Evolutionary conservation across 169 alveolate species (phyloP), one percentile per base, ranked within the genome.

Genomic region (Plasmodium knowlesi): DNA sequence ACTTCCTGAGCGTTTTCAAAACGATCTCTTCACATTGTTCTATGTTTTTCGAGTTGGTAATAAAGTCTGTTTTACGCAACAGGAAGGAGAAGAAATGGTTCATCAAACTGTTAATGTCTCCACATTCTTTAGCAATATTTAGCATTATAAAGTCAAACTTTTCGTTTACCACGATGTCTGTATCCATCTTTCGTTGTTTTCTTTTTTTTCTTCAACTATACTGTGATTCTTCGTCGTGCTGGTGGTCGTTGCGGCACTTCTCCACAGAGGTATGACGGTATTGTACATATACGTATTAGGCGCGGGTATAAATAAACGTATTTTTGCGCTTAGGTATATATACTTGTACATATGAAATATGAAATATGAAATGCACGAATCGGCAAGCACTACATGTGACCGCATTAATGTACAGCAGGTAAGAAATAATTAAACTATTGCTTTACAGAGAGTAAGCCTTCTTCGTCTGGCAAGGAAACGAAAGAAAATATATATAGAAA

Each of bases 51-150:
- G 89, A 95, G 85, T 96, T 97, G 16, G 98, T 82, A 96, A 95
- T 98, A 96, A 98, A 98, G 95, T 98, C 99, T 25, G 99, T 98
- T 95, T 98, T 98, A 70, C 99, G 95, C 72, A 97, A 97, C 92
- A 99, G 96, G 95, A 99, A 99, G 14, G 99, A 98, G 96, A 98
- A 99, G 89, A 99, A 96, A 74, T 96, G 93, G 84, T 98, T 98
- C 93, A 98, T 96, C 88, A 99, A 97, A 32, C 96, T 96, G 43
- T 99, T 99, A 53, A 99, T 98, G 28, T 99, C 99, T 67, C 98
- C 98, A 28, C 98, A 97, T 67, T 97, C 94, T 92, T 98, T 98
- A 37, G 98, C 98, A n/a, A 98, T 95, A 61, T 97, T 96, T 96
- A 98, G 96, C 93, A 98, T 95, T 46, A 98, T 81, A 28, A 98